Percentiles rank a stretch among this genome's conserved stretches.
These are phyloP conservation scores for Tulasnella sp. DNA, from an alignment of 768 basidiomycete genomes.

Conservation along the genomic window DNA sequence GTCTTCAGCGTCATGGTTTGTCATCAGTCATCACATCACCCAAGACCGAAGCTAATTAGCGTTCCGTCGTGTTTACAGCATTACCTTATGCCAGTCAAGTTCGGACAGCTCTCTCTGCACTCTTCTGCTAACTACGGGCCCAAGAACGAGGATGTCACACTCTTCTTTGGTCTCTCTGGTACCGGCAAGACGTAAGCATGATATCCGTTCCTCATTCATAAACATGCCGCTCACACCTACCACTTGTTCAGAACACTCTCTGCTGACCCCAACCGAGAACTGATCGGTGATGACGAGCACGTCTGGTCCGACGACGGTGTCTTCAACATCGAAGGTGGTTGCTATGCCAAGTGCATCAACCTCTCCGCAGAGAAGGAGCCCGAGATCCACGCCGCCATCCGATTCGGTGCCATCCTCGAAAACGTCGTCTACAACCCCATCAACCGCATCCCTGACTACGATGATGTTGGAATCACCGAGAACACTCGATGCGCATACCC, in stretches of 20 bases:
- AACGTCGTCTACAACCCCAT: conserved; percentile 94
- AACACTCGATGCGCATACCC: conserved; percentile 99
- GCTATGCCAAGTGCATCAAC: conserved; percentile 98
- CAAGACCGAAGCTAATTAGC: neutral
- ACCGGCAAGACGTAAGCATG: conserved; percentile 76
- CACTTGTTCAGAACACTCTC: conserved; percentile 54
- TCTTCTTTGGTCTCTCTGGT: conserved; percentile 97
- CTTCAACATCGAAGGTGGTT: conserved; percentile 99
- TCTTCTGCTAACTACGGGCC: conserved; percentile 95
- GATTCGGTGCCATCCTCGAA: conserved; percentile 93
- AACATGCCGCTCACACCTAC: neutral
- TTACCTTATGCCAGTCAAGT: conserved; percentile 97
- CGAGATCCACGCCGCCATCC: conserved; percentile 92
- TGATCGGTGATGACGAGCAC: conserved; percentile 99
- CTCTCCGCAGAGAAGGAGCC: conserved; percentile 96
- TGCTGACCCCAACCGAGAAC: conserved; percentile 83
- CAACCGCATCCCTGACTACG: conserved; percentile 81
- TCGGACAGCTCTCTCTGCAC: conserved; percentile 93
- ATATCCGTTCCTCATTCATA: neutral
- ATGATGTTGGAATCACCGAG: conserved; percentile 94
- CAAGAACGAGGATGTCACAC: conserved; percentile 80
- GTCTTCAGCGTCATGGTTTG: conserved; percentile 95
- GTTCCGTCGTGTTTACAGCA: conserved; percentile 39
- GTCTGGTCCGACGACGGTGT: conserved; percentile 99
- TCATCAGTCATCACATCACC: neutral